Evolutionary conservation across 1,284 basidiomycete genomes (phyloP).

Genomic region (Trichosporon faecale): DNA sequence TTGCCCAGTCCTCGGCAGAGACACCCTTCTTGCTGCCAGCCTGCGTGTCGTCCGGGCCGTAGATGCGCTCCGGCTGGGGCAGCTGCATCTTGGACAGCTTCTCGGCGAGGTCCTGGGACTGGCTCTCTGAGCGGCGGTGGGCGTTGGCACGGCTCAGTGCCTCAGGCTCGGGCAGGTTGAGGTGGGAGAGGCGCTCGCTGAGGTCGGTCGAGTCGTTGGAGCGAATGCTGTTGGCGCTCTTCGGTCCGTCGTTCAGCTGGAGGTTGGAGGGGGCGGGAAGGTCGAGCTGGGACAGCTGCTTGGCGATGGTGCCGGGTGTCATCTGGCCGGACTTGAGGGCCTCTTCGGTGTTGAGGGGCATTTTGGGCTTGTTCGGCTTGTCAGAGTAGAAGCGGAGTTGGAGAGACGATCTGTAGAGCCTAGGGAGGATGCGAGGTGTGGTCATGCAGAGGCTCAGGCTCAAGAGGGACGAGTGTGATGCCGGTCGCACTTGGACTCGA

Average conservation of each 20-base stretch:
- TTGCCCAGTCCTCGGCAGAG: constrained; percentile 49
- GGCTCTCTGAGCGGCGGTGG: constrained; percentile 43
- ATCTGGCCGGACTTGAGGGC: constrained; percentile 31
- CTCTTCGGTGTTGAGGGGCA: constrained; percentile 13
- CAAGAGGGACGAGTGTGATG: background rate
- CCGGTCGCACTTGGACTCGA: constrained; percentile 3
- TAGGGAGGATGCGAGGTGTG: constrained; percentile 1
- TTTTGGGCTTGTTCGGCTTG: constrained; percentile 14
- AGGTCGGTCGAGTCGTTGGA: constrained; percentile 25
- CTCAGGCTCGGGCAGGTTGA: constrained; percentile 51
- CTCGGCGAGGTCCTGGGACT: constrained; percentile 49
- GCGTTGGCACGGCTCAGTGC: constrained; percentile 37
- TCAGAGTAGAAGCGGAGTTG: background rate
- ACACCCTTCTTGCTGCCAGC: constrained; percentile 38
- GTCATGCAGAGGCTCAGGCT: constrained; percentile 1
- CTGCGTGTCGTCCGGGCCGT: constrained; percentile 41
- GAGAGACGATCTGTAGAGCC: background rate
- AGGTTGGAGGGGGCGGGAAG: constrained; percentile 47
- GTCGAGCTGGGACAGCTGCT: constrained; percentile 47
- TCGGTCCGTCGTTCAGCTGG: constrained; percentile 28
- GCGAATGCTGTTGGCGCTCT: constrained; percentile 15
- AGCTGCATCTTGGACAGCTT: constrained; percentile 49
- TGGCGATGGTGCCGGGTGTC: constrained; percentile 49
- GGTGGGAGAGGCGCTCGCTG: constrained; percentile 28
- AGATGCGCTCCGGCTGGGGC: constrained; percentile 52